A percentile compares a stretch with the other conserved stretches of the same genome.
Evolutionary conservation across 1,284 basidiomycete genomes (phyloP).

Genomic region (Trametes polyzona): DNA sequence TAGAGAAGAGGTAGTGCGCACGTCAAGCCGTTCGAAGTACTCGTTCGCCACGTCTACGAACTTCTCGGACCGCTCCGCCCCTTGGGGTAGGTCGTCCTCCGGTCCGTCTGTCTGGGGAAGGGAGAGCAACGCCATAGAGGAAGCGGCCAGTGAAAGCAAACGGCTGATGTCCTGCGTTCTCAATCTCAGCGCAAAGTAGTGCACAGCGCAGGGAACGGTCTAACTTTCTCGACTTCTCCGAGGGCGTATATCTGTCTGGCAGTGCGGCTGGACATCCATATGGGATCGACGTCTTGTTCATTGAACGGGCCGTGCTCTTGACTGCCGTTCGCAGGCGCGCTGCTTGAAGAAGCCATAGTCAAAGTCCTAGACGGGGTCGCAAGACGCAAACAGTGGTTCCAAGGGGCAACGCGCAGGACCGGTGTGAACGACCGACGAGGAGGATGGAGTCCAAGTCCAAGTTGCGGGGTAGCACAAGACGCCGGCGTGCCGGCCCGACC

Average conservation of each 20-base stretch:
- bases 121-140: slow-evolving; percentile 75
- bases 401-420: too few relatives aligned
- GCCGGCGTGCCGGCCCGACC: too few relatives aligned
- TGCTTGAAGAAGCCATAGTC: background rate
- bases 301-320: slow-evolving; percentile 4
- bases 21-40: slow-evolving; percentile 81
- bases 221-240: slow-evolving; percentile 80
- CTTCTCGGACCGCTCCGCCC: slow-evolving; percentile 80
- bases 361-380: too few relatives aligned
- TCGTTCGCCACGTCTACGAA: slow-evolving; percentile 83
- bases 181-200: background rate
- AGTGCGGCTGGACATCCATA: slow-evolving; percentile 80
- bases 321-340: background rate
- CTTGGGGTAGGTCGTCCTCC: slow-evolving; percentile 69
- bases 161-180: slow-evolving; percentile 68
- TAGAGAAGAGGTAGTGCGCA: slow-evolving; percentile 41
- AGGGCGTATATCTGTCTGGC: slow-evolving; percentile 80
- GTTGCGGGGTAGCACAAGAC: too few relatives aligned
- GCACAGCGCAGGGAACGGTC: slow-evolving; percentile 1
- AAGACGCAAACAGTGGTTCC: background rate
- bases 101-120: slow-evolving; percentile 75
- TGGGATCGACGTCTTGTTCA: slow-evolving; percentile 52
- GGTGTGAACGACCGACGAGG: too few relatives aligned
- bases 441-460: too few relatives aligned
- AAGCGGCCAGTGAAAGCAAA: slow-evolving; percentile 72